Percentiles rank a stretch among this genome's conserved stretches.
phyloP scores from a whole-genome alignment of 441 rosid genomes.

The Viola pubescens region DNA sequence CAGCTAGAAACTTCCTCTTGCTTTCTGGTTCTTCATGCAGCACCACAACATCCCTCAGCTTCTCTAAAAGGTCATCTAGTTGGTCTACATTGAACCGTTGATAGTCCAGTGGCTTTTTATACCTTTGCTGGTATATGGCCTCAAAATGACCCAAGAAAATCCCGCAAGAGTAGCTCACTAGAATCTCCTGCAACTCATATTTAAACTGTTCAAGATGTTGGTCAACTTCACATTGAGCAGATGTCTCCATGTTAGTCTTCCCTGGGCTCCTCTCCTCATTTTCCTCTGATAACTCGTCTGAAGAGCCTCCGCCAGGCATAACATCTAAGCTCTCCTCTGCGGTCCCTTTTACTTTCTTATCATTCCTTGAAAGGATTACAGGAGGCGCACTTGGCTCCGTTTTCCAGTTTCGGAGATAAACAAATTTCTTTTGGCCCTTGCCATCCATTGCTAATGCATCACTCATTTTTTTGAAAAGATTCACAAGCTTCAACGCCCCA shows the following conservation, averaged over 20 bases:
- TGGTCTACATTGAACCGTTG: slow-evolving; percentile 48
- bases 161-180: slow-evolving; percentile 75
- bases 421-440: slow-evolving; percentile 60
- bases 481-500: slow-evolving; percentile 64
- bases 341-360: slow-evolving; percentile 46
- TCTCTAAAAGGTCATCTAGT: slow-evolving; percentile 70
- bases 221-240: slow-evolving; percentile 17
- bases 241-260: slow-evolving; percentile 15
- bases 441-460: slow-evolving; percentile 63
- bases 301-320: slow-evolving; percentile 36
- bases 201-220: slow-evolving; percentile 56
- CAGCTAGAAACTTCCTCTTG: slow-evolving; percentile 55
- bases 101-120: slow-evolving; percentile 59
- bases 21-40: slow-evolving; percentile 62
- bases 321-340: slow-evolving; percentile 29
- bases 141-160: slow-evolving; percentile 71
- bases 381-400: slow-evolving; percentile 43
- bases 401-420: slow-evolving; percentile 61
- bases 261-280: slow-evolving; percentile 32
- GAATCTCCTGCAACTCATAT: slow-evolving; percentile 72
- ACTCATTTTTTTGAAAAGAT: slow-evolving; percentile 80
- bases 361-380: slow-evolving; percentile 39
- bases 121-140: slow-evolving; percentile 67
- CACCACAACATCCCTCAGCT: slow-evolving; percentile 56
- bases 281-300: slow-evolving; percentile 68